phyloP scores from a whole-genome alignment of 1,139 yeast species.

The Saccharomyces hybrid region DNA sequence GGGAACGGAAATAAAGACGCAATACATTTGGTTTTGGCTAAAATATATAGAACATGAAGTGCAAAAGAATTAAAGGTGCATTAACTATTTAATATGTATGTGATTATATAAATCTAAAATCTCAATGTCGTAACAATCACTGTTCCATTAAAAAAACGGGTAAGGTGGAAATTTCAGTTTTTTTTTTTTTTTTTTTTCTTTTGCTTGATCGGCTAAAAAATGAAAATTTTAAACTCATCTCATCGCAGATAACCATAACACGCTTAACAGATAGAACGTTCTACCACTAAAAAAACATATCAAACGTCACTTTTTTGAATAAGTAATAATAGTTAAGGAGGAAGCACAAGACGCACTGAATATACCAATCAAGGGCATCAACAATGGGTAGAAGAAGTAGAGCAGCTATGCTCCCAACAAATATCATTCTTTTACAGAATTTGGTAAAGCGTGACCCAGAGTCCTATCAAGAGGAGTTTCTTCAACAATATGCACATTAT shows the following conservation, averaged over 20 bases:
- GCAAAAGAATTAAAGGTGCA: not conserved
- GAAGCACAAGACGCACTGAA: not conserved
- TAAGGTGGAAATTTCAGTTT: not conserved
- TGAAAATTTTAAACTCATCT: slow-evolving; percentile 11
- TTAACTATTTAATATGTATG: not conserved
- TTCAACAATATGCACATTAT: slow-evolving; percentile 88
- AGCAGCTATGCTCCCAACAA: slow-evolving; percentile 87
- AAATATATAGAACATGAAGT: not conserved
- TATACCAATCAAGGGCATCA: not conserved
- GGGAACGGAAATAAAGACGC: not conserved
- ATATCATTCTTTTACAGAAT: slow-evolving; percentile 84
- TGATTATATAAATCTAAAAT: not conserved
- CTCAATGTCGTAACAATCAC: not conserved
- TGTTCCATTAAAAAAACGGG: not conserved
- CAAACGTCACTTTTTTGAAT: not conserved
- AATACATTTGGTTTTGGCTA: not conserved
- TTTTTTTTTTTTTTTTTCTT: not conserved
- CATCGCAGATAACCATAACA: slow-evolving; percentile 16
- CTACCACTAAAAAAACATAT: not conserved
- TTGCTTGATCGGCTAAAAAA: not conserved
- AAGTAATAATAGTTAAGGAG: not conserved
- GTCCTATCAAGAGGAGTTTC: slow-evolving; percentile 87
- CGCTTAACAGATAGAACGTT: not conserved
- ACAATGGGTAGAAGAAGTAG: slow-evolving; percentile 80
- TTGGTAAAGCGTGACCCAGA: slow-evolving; percentile 89